Conservation (phyloP, 768 basidiomycete species). For the Panaeolus cyanescens region DNA sequence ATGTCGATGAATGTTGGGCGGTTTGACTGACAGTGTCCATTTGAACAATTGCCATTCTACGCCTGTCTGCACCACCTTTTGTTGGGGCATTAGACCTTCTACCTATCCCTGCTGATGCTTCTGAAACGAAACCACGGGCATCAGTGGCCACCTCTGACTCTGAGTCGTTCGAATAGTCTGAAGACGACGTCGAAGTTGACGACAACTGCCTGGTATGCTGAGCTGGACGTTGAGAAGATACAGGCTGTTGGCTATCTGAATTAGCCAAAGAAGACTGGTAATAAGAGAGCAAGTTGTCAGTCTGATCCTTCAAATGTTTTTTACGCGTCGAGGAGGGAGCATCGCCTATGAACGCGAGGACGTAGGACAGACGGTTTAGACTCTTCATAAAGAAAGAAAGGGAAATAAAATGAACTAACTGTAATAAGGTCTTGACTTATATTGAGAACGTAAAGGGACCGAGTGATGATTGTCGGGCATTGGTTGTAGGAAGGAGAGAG, state of each 20-base stretch:
- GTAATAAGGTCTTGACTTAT: conserved; percentile 19
- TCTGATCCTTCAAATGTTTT: conserved; percentile 19
- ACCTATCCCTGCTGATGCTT: conserved; percentile 28
- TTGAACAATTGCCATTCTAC: conserved; percentile 68
- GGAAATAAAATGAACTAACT: conserved; percentile 18
- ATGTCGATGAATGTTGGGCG: conserved; percentile 22
- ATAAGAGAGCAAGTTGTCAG: conserved; percentile 26
- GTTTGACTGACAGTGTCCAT: conserved; percentile 43
- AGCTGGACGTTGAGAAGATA: no score
- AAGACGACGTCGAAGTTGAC: conserved; percentile 43
- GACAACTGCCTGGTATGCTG: conserved; percentile 30
- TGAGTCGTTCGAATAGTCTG: conserved; percentile 54
- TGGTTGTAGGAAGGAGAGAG: background rate
- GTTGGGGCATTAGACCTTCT: conserved; percentile 56
- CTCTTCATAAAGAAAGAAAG: conserved; percentile 28
- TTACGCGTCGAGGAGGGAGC: conserved; percentile 17
- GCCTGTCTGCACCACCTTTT: conserved; percentile 62
- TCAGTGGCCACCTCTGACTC: conserved; percentile 23
- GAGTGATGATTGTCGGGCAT: conserved; percentile 6
- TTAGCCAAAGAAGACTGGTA: conserved; percentile 58
- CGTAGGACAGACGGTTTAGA: conserved; percentile 30
- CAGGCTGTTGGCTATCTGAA: no score
- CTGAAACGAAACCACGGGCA: conserved; percentile 25
- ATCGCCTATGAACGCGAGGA: conserved; percentile 27
- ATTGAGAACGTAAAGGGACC: conserved; percentile 10